Conservation (phyloP, 2,329 filamentous ascomycete genomes). For the Epichloe uncinata region DNA sequence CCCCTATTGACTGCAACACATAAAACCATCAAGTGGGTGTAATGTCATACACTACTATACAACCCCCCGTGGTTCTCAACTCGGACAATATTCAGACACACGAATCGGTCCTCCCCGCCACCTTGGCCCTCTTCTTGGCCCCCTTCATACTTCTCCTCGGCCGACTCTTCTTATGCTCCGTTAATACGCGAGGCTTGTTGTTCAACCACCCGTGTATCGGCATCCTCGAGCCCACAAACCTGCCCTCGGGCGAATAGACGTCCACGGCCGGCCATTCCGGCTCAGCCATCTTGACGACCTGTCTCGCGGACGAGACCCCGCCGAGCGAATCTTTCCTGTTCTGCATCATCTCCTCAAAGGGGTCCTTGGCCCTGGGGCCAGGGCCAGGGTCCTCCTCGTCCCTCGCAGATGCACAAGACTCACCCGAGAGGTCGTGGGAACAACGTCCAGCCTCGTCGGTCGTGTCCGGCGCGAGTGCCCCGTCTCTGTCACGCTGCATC, state of each 20-base stretch:
- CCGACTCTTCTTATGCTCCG: conserved; percentile 36
- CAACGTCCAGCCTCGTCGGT: conserved; percentile 3
- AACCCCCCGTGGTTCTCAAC: no score
- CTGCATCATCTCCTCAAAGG: conserved; percentile 15
- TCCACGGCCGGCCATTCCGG: conserved; percentile 59
- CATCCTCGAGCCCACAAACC: conserved; percentile 52
- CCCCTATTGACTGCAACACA: no score
- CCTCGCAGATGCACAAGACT: background rate
- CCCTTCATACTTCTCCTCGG: conserved; percentile 61
- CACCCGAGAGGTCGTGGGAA: background rate
- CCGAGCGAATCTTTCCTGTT: conserved; percentile 12
- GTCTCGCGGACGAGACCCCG: background rate
- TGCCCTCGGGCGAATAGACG: conserved; percentile 75
- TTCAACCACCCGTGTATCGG: conserved; percentile 62
- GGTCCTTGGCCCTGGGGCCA: conserved; percentile 5
- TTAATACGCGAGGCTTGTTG: conserved; percentile 39
- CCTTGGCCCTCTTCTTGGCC: conserved; percentile 28
- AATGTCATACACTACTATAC: no score
- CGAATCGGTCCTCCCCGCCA: conserved; percentile 11
- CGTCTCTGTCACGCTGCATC: conserved; percentile 11
- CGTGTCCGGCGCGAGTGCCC: conserved; percentile 8
- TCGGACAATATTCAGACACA: no score
- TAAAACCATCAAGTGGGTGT: no score
- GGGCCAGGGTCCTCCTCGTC: background rate
- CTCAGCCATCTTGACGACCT: conserved; percentile 10